phyloP scores from a whole-genome alignment of 1,139 yeast genomes.

The Taphrina wiesneri region DNA sequence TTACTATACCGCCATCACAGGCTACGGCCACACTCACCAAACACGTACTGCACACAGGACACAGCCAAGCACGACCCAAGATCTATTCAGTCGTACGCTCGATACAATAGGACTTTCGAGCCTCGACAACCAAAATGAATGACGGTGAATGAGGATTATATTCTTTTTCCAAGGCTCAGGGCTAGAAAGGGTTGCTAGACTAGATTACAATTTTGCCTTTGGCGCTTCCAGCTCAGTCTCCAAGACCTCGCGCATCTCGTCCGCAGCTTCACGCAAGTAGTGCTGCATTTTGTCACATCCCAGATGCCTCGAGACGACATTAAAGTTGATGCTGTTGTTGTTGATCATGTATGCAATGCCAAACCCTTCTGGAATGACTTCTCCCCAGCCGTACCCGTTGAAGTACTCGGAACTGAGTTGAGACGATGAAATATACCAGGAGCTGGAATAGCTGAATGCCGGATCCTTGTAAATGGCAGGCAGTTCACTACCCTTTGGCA shows the following conservation, averaged over 20 bases:
- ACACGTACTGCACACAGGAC: not conserved
- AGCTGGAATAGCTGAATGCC: slow-evolving; percentile 67
- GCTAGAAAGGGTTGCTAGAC: not conserved
- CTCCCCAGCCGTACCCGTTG: slow-evolving; percentile 96
- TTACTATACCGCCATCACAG: not conserved
- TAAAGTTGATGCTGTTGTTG: slow-evolving; percentile 80
- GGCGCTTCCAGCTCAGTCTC: slow-evolving; percentile 43
- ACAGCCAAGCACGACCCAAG: no score
- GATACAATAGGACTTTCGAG: no score
- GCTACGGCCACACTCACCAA: not conserved
- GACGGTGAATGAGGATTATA: not conserved
- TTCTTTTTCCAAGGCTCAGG: not conserved
- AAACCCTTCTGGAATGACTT: slow-evolving; percentile 89
- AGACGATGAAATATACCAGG: slow-evolving; percentile 87
- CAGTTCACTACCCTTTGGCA: slow-evolving; percentile 59
- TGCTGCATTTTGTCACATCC: slow-evolving; percentile 67
- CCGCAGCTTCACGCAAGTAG: slow-evolving; percentile 75
- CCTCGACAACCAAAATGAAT: no score
- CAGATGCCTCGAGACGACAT: slow-evolving; percentile 75
- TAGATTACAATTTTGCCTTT: slow-evolving; percentile 21
- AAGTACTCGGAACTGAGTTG: slow-evolving; percentile 85
- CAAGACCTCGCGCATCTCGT: slow-evolving; percentile 73
- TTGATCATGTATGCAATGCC: slow-evolving; percentile 94
- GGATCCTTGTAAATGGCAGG: slow-evolving; percentile 80
- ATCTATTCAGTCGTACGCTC: no score